Percentiles rank a stretch among this genome's conserved stretches.
Evolutionary conservation across 805 yeast species (phyloP).

Genomic region (Candida insectalens): DNA sequence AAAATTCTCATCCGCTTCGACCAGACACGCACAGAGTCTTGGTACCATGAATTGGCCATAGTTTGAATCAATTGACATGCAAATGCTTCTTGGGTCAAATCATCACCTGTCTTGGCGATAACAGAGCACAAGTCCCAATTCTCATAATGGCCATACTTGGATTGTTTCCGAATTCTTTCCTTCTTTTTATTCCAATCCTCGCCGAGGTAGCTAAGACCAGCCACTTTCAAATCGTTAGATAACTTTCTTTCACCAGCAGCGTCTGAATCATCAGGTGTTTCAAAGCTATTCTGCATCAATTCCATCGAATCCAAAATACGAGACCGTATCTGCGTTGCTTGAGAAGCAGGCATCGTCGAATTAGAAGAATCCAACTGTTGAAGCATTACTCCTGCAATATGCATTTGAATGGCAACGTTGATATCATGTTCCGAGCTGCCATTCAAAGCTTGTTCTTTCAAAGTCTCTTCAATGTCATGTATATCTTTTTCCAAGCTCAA

Average conservation of each 20-base stretch:
- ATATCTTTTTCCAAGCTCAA: not conserved
- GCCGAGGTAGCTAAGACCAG: constrained; percentile 66
- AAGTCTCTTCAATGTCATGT: constrained; percentile 1
- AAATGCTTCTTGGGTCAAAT: constrained; percentile 92
- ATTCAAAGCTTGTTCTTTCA: constrained; percentile 1
- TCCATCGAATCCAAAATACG: constrained; percentile 68
- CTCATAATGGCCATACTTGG: constrained; percentile 75
- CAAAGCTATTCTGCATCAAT: constrained; percentile 59
- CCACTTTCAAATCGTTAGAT: constrained; percentile 85
- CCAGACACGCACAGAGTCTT: constrained; percentile 68
- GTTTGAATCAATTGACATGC: constrained; percentile 91
- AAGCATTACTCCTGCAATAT: constrained; percentile 93
- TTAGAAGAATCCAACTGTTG: constrained; percentile 65
- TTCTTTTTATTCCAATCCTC: constrained; percentile 90
- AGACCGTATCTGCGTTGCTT: constrained; percentile 57
- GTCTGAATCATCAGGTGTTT: constrained; percentile 41
- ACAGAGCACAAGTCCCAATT: constrained; percentile 96
- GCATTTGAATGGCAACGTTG: constrained; percentile 80
- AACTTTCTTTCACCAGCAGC: constrained; percentile 86
- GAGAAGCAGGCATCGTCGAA: constrained; percentile 47
- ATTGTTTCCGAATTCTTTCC: constrained; percentile 66
- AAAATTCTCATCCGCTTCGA: constrained; percentile 88
- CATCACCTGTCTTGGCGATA: constrained; percentile 94
- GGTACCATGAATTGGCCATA: constrained; percentile 77
- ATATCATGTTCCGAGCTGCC: constrained; percentile 23